Conservation (phyloP, 192 early-diverging fungal genomes). For the Pilobolus umbonatus region DNA sequence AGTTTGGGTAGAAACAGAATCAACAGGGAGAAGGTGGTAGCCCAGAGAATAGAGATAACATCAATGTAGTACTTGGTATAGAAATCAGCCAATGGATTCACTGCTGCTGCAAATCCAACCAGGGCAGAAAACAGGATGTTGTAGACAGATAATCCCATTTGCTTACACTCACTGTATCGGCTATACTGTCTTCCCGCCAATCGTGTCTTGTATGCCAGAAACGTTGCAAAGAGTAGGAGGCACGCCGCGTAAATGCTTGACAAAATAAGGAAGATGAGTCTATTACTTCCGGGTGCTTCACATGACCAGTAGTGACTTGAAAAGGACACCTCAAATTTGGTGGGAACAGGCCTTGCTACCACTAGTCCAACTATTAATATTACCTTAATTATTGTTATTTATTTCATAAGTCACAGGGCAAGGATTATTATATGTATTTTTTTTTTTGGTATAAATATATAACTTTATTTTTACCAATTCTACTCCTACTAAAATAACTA, state of each 20-base stretch:
- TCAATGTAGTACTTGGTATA: slow-evolving; percentile 41
- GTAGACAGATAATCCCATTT: slow-evolving; percentile 50
- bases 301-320: slow-evolving; percentile 42
- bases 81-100: slow-evolving; percentile 37
- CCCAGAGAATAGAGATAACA: slow-evolving; percentile 39
- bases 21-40: slow-evolving; percentile 43
- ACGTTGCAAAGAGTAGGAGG: slow-evolving; percentile 39
- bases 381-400: slow-evolving; percentile 24
- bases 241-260: slow-evolving; percentile 28
- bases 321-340: slow-evolving; percentile 26
- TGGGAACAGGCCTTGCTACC: slow-evolving; percentile 27
- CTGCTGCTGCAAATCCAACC: slow-evolving; percentile 37
- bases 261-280: slow-evolving; percentile 27
- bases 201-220: slow-evolving; percentile 48
- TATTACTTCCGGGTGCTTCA: slow-evolving; percentile 16
- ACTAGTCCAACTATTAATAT: slow-evolving; percentile 35
- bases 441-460: not conserved
- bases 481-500: slow-evolving; percentile 28
- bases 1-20: slow-evolving; percentile 45
- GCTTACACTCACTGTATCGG: slow-evolving; percentile 45
- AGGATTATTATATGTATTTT: not conserved
- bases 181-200: slow-evolving; percentile 37
- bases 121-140: slow-evolving; percentile 43
- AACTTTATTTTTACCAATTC: slow-evolving; percentile 32
- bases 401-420: not conserved